Evolutionary conservation across 2,329 filamentous ascomycete species (phyloP).

Genomic region (Penicillium janthinellum): DNA sequence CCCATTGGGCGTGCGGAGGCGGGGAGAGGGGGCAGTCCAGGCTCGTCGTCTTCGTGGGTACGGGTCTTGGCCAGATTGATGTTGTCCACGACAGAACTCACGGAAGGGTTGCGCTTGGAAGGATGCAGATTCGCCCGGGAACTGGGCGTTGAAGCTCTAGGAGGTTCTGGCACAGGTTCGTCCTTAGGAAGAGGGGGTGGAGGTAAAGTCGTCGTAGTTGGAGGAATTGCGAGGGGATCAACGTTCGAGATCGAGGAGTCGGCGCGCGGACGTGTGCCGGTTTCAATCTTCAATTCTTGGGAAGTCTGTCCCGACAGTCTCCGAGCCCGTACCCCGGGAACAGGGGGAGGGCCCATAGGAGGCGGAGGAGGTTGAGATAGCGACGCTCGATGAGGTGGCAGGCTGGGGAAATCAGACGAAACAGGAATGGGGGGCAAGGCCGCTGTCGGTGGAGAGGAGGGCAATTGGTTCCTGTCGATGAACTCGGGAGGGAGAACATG

Average conservation of each 20-base stretch:
- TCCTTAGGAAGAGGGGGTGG: constrained; percentile 35
- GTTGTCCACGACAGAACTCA: constrained; percentile 42
- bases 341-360: constrained; percentile 26
- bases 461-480: constrained; percentile 35
- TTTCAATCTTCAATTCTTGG: constrained; percentile 89
- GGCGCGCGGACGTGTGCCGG: constrained; percentile 47
- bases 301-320: constrained; percentile 77
- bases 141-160: constrained; percentile 17
- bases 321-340: constrained; percentile 67
- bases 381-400: constrained; percentile 23
- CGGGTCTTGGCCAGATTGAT: constrained; percentile 46
- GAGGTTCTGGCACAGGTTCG: constrained; percentile 24
- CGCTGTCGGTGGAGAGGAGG: constrained; percentile 36
- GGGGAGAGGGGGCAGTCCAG: constrained; percentile 34
- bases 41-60: constrained; percentile 48
- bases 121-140: constrained; percentile 25
- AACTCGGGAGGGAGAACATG: constrained; percentile 39
- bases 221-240: constrained; percentile 30
- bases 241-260: constrained; percentile 28
- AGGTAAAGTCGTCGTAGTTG: constrained; percentile 21
- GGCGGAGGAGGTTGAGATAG: constrained; percentile 21
- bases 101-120: constrained; percentile 36
- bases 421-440: constrained; percentile 52
- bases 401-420: constrained; percentile 40
- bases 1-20: constrained; percentile 39